Evolutionary conservation across 2,329 filamentous ascomycete genomes (phyloP).

Genomic region (Penicillium sp.): DNA sequence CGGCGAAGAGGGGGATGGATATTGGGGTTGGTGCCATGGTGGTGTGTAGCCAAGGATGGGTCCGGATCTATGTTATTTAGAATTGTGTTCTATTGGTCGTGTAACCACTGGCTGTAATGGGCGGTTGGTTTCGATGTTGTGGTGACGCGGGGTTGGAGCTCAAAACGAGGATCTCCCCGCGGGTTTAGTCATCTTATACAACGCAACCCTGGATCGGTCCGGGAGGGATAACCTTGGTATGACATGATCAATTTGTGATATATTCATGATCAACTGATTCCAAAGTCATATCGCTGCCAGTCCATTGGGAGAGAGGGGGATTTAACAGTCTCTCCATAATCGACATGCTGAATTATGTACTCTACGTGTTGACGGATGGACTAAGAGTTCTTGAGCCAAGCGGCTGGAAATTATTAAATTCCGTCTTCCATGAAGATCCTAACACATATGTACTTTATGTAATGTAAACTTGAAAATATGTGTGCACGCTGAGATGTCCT

Average conservation of each 20-base stretch:
- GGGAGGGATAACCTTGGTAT: background rate
- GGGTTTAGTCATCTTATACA: conserved; percentile 12
- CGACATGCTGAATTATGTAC: no score
- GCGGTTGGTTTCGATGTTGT: background rate
- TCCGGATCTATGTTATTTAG: background rate
- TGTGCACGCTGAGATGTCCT: background rate
- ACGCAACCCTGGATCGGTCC: background rate
- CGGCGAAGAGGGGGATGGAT: conserved; percentile 43
- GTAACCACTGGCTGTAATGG: background rate
- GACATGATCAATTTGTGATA: no score
- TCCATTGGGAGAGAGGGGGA: no score
- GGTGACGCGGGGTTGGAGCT: background rate
- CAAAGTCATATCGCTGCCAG: no score
- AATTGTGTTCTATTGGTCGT: background rate
- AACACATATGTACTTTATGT: conserved; percentile 1
- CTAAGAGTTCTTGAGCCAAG: background rate
- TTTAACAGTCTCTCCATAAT: no score
- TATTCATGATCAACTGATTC: background rate
- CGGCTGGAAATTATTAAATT: background rate
- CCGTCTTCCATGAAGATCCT: conserved; percentile 7
- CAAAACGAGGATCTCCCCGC: background rate
- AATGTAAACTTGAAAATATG: conserved; percentile 1
- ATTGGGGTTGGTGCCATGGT: conserved; percentile 26
- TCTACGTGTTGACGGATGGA: background rate
- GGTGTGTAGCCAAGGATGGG: background rate